These are phyloP conservation scores for Coriaria nepalensis DNA, from an alignment of 306 rosid species.

Conservation along the genomic window DNA sequence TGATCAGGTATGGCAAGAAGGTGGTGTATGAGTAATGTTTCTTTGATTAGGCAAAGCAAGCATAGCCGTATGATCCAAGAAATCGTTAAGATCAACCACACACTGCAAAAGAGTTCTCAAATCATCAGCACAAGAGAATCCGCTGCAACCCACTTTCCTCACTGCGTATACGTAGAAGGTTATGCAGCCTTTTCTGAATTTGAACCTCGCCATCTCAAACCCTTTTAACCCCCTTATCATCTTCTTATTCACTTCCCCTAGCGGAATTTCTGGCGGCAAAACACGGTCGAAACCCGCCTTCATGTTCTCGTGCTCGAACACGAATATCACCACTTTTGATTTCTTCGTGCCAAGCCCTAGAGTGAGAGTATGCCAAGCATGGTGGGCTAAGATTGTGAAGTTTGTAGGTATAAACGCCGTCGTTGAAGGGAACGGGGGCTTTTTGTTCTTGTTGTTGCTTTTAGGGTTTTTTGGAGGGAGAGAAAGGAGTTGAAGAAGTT, in stretches of 20 bases:
- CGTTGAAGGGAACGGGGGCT: constrained; percentile 68
- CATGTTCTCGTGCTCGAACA: constrained; percentile 60
- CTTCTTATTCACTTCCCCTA: constrained; percentile 76
- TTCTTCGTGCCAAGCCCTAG: constrained; percentile 92
- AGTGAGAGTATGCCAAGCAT: constrained; percentile 93
- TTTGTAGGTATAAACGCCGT: constrained; percentile 79
- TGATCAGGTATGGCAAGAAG: constrained; percentile 70
- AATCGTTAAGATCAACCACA: constrained; percentile 77
- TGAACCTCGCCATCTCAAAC: constrained; percentile 83
- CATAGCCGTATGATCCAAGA: constrained; percentile 94
- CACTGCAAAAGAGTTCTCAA: constrained; percentile 56
- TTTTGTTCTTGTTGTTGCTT: not conserved
- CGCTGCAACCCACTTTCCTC: constrained; percentile 44
- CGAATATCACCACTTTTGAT: constrained; percentile 68
- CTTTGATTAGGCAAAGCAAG: constrained; percentile 86
- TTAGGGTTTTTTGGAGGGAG: no score
- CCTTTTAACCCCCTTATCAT: constrained; percentile 58
- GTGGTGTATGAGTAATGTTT: constrained; percentile 43
- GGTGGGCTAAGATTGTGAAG: constrained; percentile 93
- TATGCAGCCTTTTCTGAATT: constrained; percentile 86
- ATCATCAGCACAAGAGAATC: constrained; percentile 62
- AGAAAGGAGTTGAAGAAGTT: no score
- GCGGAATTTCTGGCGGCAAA: constrained; percentile 79
- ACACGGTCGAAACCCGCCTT: constrained; percentile 38
- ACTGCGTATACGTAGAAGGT: constrained; percentile 92